Evolutionary conservation across 345 rosid species (phyloP), one percentile per base, ranked within the genome.

Genomic region (Geranium brycei): DNA sequence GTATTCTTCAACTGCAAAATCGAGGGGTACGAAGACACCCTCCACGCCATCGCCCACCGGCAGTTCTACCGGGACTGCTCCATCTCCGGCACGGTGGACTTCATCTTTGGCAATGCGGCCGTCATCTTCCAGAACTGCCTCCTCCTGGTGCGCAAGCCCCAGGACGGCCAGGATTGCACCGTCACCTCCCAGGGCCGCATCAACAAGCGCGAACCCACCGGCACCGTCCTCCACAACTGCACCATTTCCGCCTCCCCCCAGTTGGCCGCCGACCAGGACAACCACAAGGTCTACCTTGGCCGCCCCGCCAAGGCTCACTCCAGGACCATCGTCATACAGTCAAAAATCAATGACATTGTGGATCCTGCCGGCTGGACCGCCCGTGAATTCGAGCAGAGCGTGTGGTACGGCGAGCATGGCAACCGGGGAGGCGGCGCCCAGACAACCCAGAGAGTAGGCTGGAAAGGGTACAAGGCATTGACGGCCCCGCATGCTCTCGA

Each of bases 61-160:
- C 97, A 90, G 64, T 87, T 77, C 84, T 90, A 78, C 79, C 83
- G 87, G 11, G 84, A 84, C 65, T 90, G 97, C 68, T 75, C 79
- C 69, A 73, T 90, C 66, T 59, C 80, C 2, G 91, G 89, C n/a
- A 87, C 97, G 63, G 75, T 87, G 3, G 92, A 86, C 53, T 47
- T 35, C 41, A 7, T 35, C 41, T 35, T 35, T 7, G 41, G 41
- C 41, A 35, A 35, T 7, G 41, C 41, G 41, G 41, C 41, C 41
- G 41, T 35, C 41, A 7, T 35, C 41, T 35, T 35, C 41, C 69
- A 71, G 57, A 65, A 65, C 58, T 18, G 59, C 31, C 19, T 30
- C 23, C 18, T 71, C 57, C 10, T 60, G n/a, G 65, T 65, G 17
- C 10, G 74, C 28, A 71, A 31, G 69, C 74, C 69, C 2, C 16